These are phyloP conservation scores for Backusella psychrophila DNA, from an alignment of 192 early-diverging fungal genomes.

Conservation along the genomic window DNA sequence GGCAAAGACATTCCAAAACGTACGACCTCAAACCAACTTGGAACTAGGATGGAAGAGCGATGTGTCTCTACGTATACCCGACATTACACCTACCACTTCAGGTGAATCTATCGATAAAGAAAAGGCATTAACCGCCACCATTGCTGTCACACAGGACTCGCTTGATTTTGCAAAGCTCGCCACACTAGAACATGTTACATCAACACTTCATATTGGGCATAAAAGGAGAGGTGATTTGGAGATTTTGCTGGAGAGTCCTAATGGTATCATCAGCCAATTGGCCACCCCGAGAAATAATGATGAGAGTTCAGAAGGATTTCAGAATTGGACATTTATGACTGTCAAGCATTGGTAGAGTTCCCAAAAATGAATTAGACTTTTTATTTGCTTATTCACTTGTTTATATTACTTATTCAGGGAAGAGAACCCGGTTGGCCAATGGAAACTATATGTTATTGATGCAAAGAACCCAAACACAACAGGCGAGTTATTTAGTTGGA, in stretches of 20 bases:
- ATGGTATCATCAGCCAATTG: conserved; percentile 62
- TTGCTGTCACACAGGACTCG: conserved; percentile 46
- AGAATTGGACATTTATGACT: conserved; percentile 92
- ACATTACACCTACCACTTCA: neutral
- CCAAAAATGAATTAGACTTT: no score
- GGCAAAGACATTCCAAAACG: conserved; percentile 63
- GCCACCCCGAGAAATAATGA: conserved; percentile 67
- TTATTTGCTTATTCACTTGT: neutral
- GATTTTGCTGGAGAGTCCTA: conserved; percentile 77
- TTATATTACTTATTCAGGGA: conserved; percentile 56
- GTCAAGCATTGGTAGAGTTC: conserved; percentile 88
- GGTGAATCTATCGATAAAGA: neutral
- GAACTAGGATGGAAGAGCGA: conserved; percentile 25
- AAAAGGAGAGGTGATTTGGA: conserved; percentile 81
- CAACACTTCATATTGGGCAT: conserved; percentile 82
- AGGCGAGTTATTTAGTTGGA: conserved; percentile 67
- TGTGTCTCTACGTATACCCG: conserved; percentile 13
- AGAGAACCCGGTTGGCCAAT: conserved; percentile 81
- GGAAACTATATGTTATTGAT: conserved; percentile 76
- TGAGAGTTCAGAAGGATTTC: conserved; percentile 62
- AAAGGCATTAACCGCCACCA: neutral
- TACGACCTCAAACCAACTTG: conserved; percentile 65
- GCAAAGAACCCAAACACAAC: conserved; percentile 45
- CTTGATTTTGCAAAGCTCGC: conserved; percentile 48
- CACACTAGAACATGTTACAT: conserved; percentile 84